A percentile compares a stretch with the other conserved stretches of the same genome.
phyloP scores from a whole-genome alignment of 352 stramenopile species.

The Phytophthora palmivora region DNA sequence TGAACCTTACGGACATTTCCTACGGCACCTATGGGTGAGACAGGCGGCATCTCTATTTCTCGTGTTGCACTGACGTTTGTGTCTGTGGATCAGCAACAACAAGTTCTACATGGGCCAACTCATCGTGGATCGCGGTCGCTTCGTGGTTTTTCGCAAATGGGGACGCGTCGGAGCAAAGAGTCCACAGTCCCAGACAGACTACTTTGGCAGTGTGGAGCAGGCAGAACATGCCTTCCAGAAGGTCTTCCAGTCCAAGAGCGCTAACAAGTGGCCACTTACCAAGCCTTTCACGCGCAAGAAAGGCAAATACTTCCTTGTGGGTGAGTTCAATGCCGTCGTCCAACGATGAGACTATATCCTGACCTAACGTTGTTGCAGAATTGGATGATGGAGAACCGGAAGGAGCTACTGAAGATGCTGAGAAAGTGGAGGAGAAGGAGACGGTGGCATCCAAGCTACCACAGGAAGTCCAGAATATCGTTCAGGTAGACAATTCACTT shows the following conservation, averaged over 20 bases:
- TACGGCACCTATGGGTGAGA: slow-evolving; percentile 59
- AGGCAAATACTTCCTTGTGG: slow-evolving; percentile 73
- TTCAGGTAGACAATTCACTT: slow-evolving; percentile 31
- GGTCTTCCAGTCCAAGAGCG: slow-evolving; percentile 63
- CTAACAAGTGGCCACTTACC: slow-evolving; percentile 65
- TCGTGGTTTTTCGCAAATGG: slow-evolving; percentile 73
- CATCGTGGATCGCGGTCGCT: slow-evolving; percentile 50
- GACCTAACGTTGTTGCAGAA: slow-evolving; percentile 25
- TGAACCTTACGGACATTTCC: slow-evolving; percentile 70
- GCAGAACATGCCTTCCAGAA: slow-evolving; percentile 55
- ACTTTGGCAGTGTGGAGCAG: slow-evolving; percentile 27
- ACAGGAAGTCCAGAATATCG: slow-evolving; percentile 42
- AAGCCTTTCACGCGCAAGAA: slow-evolving; percentile 52
- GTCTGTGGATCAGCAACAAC: slow-evolving; percentile 55
- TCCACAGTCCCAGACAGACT: slow-evolving; percentile 39
- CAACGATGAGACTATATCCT: slow-evolving; percentile 7
- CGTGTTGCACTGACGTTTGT: slow-evolving; percentile 2
- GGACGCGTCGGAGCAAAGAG: slow-evolving; percentile 67
- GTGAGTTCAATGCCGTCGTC: slow-evolving; percentile 35
- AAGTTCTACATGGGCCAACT: slow-evolving; percentile 83
- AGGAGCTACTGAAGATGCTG: slow-evolving; percentile 22
- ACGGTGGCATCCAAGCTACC: slow-evolving; percentile 36
- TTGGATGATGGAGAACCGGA: slow-evolving; percentile 49
- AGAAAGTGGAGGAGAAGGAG: slow-evolving; percentile 41
- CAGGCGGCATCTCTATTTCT: neutral